Base-by-base conservation (phyloP, 768 basidiomycete species). In the Collybia mongolica region DNA sequence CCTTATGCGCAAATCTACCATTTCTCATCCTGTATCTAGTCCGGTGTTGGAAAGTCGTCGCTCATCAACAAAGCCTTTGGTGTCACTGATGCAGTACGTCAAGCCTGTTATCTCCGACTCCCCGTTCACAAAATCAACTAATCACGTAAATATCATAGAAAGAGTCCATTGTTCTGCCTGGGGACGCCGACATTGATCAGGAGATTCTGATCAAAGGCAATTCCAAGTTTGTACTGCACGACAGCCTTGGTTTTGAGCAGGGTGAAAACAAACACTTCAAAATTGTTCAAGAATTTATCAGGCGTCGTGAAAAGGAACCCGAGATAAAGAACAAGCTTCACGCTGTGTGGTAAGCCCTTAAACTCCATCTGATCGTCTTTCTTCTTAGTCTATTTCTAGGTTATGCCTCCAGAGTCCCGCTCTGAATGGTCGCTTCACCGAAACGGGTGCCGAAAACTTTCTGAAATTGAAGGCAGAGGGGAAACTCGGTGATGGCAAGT, bases 231-330 rank as follows among this genome's bases (percentile, higher is more conserved):
- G 53, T 68, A 15, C 49, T 69, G 8, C 67, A 69, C 46, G 68
- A 69, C 40, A 62, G 60, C 32, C 40, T 54, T 47, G 67, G 68
- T 11, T 69, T 65, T 48, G 68, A 67, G 35, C 44, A 64, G 15
- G 67, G 65, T n/a, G 59, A 61, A 12, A 44, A 26, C 18, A 9
- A 38, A 49, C 5, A 64, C 64, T 19, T 58, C 56, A 9, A 32
- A 14, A 32, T 39, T 6, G 61, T 67, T 23, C 48, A 63, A 23
- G 51, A 24, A 3, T 69, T 66, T 39, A 55, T 69, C 24, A 14
- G 50, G 20, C 39, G 56, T 23, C 49, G 39, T 6, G 24, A 29
- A 12, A 17, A 35, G 11, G 29, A 38, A 8, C n/a, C 42, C 14
- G 54, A 55, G 5, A 19, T 54, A 1, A 36, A 53, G 23, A 54